Percentiles rank a stretch among this genome's conserved stretches.
These are phyloP conservation scores for Linnemannia schmuckeri DNA, from an alignment of 192 early-diverging fungal genomes.

Conservation along the genomic window DNA sequence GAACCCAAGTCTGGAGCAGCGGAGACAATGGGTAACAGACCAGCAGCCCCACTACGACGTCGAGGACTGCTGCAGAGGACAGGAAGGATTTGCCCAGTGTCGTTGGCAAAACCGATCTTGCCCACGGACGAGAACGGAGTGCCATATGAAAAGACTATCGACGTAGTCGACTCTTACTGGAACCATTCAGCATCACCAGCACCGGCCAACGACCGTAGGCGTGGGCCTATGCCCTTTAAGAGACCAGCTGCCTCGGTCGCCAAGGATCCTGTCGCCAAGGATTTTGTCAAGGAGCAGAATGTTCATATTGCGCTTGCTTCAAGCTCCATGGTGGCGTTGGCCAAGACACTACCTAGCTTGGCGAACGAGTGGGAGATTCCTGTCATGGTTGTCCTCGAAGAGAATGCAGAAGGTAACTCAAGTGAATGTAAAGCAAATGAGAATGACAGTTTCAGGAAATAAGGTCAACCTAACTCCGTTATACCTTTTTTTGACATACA, in stretches of 20 bases:
- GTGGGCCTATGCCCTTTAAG: slow-evolving; percentile 19
- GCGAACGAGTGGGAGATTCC: slow-evolving; percentile 48
- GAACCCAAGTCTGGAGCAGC: background rate
- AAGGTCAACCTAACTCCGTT: background rate
- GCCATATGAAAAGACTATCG: slow-evolving; percentile 33
- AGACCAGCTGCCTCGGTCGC: slow-evolving; percentile 13
- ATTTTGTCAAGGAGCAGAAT: slow-evolving; percentile 42
- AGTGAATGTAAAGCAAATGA: background rate
- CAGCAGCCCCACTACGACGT: background rate
- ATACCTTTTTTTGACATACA: background rate
- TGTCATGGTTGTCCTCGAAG: slow-evolving; percentile 33
- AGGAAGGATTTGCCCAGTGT: slow-evolving; percentile 38
- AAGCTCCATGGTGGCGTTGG: slow-evolving; percentile 39
- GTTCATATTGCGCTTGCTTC: slow-evolving; percentile 39
- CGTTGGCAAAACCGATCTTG: slow-evolving; percentile 37
- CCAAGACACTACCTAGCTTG: slow-evolving; percentile 30
- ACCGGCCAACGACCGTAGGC: slow-evolving; percentile 12
- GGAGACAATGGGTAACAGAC: background rate
- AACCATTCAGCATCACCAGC: background rate
- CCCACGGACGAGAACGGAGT: slow-evolving; percentile 53
- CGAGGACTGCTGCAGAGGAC: slow-evolving; percentile 34
- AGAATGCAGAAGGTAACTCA: slow-evolving; percentile 31
- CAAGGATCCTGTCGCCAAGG: slow-evolving; percentile 16
- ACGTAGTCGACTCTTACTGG: slow-evolving; percentile 35
- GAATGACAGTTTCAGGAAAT: background rate